A percentile compares a stretch with the other conserved stretches of the same genome.
Evolutionary conservation across 139 green algal genomes (phyloP).

Genomic region (Spirogloea muscicola): DNA sequence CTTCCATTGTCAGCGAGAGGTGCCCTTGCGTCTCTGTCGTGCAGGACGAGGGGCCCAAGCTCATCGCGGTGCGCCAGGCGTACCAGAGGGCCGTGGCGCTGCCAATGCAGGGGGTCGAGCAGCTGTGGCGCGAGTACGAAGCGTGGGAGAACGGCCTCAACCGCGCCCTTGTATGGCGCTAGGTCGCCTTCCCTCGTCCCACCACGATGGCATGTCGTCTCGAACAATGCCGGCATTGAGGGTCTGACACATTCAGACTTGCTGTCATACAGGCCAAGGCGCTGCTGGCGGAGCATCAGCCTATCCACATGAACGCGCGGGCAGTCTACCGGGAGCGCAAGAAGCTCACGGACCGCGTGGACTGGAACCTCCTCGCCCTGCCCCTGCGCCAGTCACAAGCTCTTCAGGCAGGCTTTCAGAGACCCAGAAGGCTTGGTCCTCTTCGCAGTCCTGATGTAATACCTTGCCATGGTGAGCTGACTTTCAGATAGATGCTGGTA

Average conservation of each 20-base stretch:
- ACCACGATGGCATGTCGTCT: no score
- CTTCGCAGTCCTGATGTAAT: no score
- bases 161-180: slow-evolving; percentile 39
- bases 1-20: no score
- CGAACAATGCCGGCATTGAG: no score
- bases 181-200: no score
- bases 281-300: slow-evolving; percentile 76
- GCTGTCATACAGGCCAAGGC: slow-evolving; percentile 37
- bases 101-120: slow-evolving; percentile 68
- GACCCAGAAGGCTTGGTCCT: no score
- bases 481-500: no score
- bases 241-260: no score
- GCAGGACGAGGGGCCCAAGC: slow-evolving; percentile 7
- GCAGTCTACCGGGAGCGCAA: slow-evolving; percentile 55
- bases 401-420: no score
- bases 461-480: no score
- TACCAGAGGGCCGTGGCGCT: slow-evolving; percentile 79
- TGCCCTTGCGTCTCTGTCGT: no score
- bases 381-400: no score
- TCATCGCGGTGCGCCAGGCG: slow-evolving; percentile 44
- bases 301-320: slow-evolving; percentile 62
- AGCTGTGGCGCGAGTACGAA: slow-evolving; percentile 84
- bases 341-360: slow-evolving; percentile 53
- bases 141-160: slow-evolving; percentile 67
- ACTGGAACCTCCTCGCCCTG: slow-evolving; percentile 55